These are phyloP conservation scores for Leishmania lainsoni DNA, from an alignment of 208 protist species.

Conservation along the genomic window DNA sequence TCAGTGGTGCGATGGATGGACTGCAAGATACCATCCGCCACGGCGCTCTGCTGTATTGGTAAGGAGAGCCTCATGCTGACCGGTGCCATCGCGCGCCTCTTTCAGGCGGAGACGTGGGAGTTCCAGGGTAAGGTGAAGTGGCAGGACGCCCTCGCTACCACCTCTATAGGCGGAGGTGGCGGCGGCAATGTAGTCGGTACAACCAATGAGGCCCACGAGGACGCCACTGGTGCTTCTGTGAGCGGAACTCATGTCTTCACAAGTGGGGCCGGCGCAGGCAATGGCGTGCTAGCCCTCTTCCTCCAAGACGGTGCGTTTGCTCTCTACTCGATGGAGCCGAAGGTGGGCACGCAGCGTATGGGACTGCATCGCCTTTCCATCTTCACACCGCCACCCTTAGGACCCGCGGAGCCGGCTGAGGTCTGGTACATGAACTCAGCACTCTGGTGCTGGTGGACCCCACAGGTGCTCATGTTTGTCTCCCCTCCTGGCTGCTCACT, in stretches of 20 bases:
- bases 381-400: constrained; percentile 2
- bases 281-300: constrained; percentile 13
- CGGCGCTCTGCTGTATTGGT: constrained; percentile 27
- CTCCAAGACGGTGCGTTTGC: constrained; percentile 13
- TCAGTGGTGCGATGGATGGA: constrained; percentile 87
- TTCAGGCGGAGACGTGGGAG: constrained; percentile 62
- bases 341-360: constrained; percentile 9
- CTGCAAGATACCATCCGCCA: constrained; percentile 70
- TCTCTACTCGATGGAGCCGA: constrained; percentile 17
- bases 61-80: constrained; percentile 54
- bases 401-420: not conserved
- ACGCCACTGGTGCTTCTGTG: not conserved
- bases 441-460: constrained; percentile 36
- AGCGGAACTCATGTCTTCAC: constrained; percentile 18
- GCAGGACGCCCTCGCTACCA: constrained; percentile 7
- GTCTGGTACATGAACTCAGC: not conserved
- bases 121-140: constrained; percentile 74
- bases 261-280: constrained; percentile 7
- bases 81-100: constrained; percentile 67
- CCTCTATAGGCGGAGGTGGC: constrained; percentile 10
- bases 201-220: constrained; percentile 21
- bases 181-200: not conserved
- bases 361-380: constrained; percentile 13
- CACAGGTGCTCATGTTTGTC: constrained; percentile 17
- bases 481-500: constrained; percentile 13